Evolutionary conservation across 345 rosid genomes (phyloP).

Genomic region (Corchorus olitorius): DNA sequence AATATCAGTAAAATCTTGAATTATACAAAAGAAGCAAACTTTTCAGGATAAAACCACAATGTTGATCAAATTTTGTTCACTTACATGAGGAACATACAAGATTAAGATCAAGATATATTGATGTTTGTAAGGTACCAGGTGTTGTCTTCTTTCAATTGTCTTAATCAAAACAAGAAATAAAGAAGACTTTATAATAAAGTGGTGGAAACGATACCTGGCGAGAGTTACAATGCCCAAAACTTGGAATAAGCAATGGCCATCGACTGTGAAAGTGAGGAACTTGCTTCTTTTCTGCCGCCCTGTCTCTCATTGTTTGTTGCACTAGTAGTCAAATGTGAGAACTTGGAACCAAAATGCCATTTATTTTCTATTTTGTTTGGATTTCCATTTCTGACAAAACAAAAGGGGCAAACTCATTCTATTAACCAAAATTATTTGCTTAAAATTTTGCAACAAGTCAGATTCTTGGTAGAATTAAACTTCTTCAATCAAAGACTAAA

Average conservation of each 20-base stretch:
- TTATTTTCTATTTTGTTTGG: background rate
- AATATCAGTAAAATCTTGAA: background rate
- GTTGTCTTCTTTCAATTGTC: constrained; percentile 10
- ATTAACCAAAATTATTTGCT: too few species aligned
- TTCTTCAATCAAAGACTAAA: too few species aligned
- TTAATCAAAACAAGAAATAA: background rate
- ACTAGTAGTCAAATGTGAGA: background rate
- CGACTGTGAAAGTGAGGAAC: background rate
- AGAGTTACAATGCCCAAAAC: constrained; percentile 17
- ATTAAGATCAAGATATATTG: background rate
- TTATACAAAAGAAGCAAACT: background rate
- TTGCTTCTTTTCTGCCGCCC: constrained; percentile 4
- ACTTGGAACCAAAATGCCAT: background rate
- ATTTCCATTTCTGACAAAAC: background rate
- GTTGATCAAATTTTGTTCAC: background rate
- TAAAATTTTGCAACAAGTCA: too few species aligned
- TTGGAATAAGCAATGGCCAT: background rate
- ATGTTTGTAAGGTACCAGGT: background rate
- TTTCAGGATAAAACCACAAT: constrained; percentile 45
- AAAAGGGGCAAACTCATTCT: too few species aligned
- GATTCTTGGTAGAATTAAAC: too few species aligned
- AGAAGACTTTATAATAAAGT: background rate
- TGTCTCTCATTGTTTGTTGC: background rate
- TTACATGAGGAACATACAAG: background rate
- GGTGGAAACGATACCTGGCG: background rate